A percentile compares a stretch with the other conserved stretches of the same genome.
These are phyloP conservation scores for Hypoxylon sp. DNA, from an alignment of 2,329 filamentous ascomycete genomes.

Conservation along the genomic window DNA sequence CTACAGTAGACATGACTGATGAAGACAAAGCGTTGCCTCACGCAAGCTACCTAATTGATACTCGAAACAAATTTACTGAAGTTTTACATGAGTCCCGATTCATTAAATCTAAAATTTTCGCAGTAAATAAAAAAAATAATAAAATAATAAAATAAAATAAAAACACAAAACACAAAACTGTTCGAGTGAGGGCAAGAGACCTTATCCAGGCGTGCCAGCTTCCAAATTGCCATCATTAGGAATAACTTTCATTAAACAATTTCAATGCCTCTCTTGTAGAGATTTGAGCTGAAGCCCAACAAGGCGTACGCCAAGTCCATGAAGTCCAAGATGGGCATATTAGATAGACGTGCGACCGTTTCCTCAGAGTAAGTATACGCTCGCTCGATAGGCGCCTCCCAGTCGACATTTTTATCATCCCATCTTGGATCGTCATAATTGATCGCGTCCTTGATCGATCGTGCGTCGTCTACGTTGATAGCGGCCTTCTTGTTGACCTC, in stretches of 20 bases:
- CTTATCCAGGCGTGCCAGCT: background rate
- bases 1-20: background rate
- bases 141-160: too few species aligned
- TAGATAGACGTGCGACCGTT: background rate
- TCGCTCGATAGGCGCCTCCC: slow-evolving; percentile 1
- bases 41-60: slow-evolving; percentile 1
- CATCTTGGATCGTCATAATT: background rate
- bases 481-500: background rate
- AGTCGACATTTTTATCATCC: background rate
- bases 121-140: background rate
- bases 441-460: background rate
- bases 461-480: slow-evolving; percentile 7
- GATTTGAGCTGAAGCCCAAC: background rate
- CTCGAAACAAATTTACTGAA: slow-evolving; percentile 4
- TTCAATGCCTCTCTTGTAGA: background rate
- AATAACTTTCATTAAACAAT: background rate
- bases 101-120: background rate
- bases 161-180: too few species aligned
- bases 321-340: slow-evolving; percentile 12
- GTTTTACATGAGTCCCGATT: background rate
- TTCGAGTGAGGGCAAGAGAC: background rate
- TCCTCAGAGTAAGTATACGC: background rate
- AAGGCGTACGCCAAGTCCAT: slow-evolving; percentile 5
- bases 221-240: background rate
- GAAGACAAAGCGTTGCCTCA: background rate